Percentiles rank a stretch among this genome's conserved stretches.
phyloP scores from a whole-genome alignment of 164 flowering plant genomes.

The Paratinospora sagittata region DNA sequence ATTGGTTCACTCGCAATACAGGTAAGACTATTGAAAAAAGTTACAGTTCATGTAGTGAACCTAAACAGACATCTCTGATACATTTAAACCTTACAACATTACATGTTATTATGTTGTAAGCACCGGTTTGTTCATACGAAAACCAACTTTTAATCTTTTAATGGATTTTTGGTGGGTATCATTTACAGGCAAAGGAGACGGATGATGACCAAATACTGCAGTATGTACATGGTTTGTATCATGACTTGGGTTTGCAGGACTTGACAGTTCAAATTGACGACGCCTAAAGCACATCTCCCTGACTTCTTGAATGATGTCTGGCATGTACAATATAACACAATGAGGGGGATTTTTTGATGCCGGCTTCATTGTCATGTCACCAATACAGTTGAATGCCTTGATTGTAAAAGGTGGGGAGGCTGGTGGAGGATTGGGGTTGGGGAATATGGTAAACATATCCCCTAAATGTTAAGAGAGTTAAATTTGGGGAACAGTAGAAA shows the following conservation, averaged over 20 bases:
- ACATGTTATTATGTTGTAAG: too few relatives aligned
- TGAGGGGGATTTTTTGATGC: background rate
- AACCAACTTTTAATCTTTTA: background rate
- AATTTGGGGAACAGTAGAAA: background rate
- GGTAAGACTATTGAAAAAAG: constrained; percentile 29
- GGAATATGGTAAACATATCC: background rate
- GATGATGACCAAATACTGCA: constrained; percentile 60
- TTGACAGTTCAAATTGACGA: constrained; percentile 65
- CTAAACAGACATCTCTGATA: too few relatives aligned
- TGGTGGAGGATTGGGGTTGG: background rate
- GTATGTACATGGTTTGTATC: constrained; percentile 71
- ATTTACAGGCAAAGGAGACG: constrained; percentile 54
- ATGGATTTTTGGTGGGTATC: constrained; percentile 8
- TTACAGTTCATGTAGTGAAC: background rate
- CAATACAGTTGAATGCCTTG: background rate
- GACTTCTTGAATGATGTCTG: background rate
- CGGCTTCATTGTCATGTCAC: background rate
- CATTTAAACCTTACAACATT: too few relatives aligned
- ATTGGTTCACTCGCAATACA: constrained; percentile 71
- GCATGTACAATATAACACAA: background rate
- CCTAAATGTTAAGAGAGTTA: background rate
- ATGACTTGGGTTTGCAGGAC: constrained; percentile 82
- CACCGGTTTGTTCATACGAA: background rate
- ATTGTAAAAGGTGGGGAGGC: background rate
- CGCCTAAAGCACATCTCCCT: constrained; percentile 15